A percentile compares a stretch with the other conserved stretches of the same genome.
These are phyloP conservation scores for Draba incana DNA, from an alignment of 345 rosid genomes.

Conservation along the genomic window DNA sequence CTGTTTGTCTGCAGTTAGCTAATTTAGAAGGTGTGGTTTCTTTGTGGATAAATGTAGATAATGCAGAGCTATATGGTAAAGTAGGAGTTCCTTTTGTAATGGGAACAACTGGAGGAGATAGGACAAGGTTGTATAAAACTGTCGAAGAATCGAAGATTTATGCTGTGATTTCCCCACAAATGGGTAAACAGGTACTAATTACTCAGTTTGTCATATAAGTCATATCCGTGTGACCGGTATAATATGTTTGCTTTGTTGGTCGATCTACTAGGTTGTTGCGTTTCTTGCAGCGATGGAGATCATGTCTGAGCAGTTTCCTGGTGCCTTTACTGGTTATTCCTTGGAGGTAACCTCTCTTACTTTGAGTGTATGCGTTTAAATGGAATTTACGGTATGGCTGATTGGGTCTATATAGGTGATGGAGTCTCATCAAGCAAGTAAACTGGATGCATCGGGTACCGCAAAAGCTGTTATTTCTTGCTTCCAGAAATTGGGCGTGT, in stretches of 20 bases:
- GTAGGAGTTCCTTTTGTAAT: constrained; percentile 94
- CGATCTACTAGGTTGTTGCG: constrained; percentile 72
- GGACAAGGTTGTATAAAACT: constrained; percentile 59
- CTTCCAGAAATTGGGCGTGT: constrained; percentile 86
- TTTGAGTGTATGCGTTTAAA: background rate
- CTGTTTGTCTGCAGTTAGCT: background rate
- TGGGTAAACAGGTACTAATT: constrained; percentile 82
- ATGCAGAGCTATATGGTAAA: constrained; percentile 75
- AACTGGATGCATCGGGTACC: constrained; percentile 88
- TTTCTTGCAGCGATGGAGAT: constrained; percentile 97
- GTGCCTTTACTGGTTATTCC: constrained; percentile 86
- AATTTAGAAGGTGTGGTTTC: background rate
- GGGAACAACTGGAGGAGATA: constrained; percentile 97
- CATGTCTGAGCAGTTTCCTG: constrained; percentile 91
- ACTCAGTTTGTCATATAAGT: background rate
- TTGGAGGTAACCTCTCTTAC: constrained; percentile 56
- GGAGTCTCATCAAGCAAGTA: constrained; percentile 93
- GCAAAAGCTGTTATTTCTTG: constrained; percentile 92
- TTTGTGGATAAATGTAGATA: constrained; percentile 49
- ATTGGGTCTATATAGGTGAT: constrained; percentile 54
- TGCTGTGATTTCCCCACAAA: constrained; percentile 94
- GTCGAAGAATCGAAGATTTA: constrained; percentile 68
- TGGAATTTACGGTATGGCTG: background rate
- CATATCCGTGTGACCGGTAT: constrained; percentile 3
- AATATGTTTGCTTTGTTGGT: constrained; percentile 25